Percentiles rank a stretch among this genome's conserved stretches.
These are phyloP conservation scores for Aureoboletus auriporus DNA, from an alignment of 768 basidiomycete species.

Conservation along the genomic window DNA sequence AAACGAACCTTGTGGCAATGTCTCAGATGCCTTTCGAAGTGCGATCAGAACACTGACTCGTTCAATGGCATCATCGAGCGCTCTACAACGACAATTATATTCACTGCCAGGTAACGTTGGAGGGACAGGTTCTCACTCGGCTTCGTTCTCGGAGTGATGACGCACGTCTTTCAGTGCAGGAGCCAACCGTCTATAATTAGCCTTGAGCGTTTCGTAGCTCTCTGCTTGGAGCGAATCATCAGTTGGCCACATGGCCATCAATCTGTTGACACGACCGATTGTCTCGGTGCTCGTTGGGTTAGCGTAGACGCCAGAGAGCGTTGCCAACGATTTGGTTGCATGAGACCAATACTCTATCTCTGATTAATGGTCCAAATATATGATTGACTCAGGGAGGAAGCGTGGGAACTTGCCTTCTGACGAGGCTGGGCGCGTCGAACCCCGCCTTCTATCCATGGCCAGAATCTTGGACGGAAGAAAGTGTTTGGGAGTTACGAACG, in stretches of 20 bases:
- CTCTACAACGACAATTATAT: conserved; percentile 38
- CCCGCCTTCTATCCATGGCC: conserved; percentile 68
- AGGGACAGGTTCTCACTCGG: conserved; percentile 43
- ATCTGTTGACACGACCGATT: conserved; percentile 68
- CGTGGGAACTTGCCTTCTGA: conserved; percentile 61
- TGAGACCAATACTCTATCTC: conserved; percentile 78
- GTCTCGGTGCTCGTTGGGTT: conserved; percentile 50
- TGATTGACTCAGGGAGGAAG: conserved; percentile 9
- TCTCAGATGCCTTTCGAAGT: conserved; percentile 67
- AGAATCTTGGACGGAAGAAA: neutral
- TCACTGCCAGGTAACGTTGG: conserved; percentile 2
- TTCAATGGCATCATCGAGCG: conserved; percentile 70
- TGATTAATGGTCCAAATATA: conserved; percentile 27
- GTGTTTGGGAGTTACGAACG: neutral
- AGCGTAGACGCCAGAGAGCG: conserved; percentile 51
- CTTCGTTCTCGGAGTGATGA: conserved; percentile 54
- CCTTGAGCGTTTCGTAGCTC: conserved; percentile 60
- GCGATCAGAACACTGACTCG: conserved; percentile 66
- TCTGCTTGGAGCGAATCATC: conserved; percentile 68
- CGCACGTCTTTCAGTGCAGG: conserved; percentile 63
- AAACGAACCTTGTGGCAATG: conserved; percentile 49
- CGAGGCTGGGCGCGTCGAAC: conserved; percentile 60
- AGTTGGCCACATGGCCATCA: conserved; percentile 66
- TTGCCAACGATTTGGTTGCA: conserved; percentile 54
- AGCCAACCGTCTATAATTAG: conserved; percentile 57